Evolutionary conservation across 441 rosid genomes (phyloP), one percentile per base, ranked within the genome.

Genomic region (Corymbia citriodora): DNA sequence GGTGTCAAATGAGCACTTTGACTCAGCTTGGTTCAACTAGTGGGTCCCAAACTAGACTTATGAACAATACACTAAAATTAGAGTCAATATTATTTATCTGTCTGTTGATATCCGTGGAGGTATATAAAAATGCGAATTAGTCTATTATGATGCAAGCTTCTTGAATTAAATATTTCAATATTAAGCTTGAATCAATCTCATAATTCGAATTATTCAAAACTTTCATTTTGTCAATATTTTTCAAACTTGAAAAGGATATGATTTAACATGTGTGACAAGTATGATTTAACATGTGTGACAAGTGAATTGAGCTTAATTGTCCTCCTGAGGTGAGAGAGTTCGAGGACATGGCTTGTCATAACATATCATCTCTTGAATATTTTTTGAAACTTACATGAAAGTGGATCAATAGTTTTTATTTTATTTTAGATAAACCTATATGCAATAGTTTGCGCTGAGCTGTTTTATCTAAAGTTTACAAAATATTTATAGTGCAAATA

Each of bases 281-380:
- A 2, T 59, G 13, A 59, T 59, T 59, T 6, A 59, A 59, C n/a
- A 25, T 59, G 4, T 10, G 65, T 59, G 65, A 5, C 3, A 10
- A 10, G 14, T 3, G 13, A 59, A 14, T 9, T 59, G 65, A 59
- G 29, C 63, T 59, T 59, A 59, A 2, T 25, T 17, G 12, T 2
- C 9, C 6, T 57, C 63, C 9, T 0, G 3, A 2, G 29, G 63
- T 23, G n/a, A 59, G n/a, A 59, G 29, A 25, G 0, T 0, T 23
- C 1, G 7, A 61, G 0, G 8, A 7, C 0, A 9, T 25, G 3
- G 0, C 8, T 61, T 61, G 0, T 0, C 0, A 25, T 2, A 3
- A 61, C 15, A 0, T 0, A 59, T 23, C 2, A 0, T 23, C 23
- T 59, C 14, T 59, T 59, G 1, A 25, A 59, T 25, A 25, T 25